Conservation (phyloP, 805 yeast genomes). For the Candida ortonii region DNA sequence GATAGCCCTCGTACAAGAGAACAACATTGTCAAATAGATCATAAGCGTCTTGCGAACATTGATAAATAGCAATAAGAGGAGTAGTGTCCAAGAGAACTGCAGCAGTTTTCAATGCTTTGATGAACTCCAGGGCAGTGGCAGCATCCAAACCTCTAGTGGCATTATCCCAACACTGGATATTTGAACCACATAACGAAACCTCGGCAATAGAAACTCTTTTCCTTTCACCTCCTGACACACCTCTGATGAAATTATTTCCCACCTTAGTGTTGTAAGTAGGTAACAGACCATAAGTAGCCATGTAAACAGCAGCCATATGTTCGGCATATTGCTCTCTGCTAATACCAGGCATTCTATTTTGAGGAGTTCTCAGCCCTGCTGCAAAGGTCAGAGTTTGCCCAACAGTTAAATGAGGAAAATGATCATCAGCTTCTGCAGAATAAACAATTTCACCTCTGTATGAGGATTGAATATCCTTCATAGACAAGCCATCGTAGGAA, state of each 20-base stretch:
- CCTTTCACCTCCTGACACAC: slow-evolving; percentile 68
- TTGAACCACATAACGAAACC: slow-evolving; percentile 37
- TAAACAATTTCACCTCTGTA: slow-evolving; percentile 69
- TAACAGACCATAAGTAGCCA: slow-evolving; percentile 32
- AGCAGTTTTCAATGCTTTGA: slow-evolving; percentile 53
- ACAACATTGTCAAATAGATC: slow-evolving; percentile 43
- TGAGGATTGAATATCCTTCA: slow-evolving; percentile 46
- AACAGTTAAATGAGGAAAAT: slow-evolving; percentile 67
- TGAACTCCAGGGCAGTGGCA: slow-evolving; percentile 65
- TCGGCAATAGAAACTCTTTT: slow-evolving; percentile 65
- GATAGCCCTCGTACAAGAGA: slow-evolving; percentile 42
- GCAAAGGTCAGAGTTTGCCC: slow-evolving; percentile 64
- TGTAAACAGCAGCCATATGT: slow-evolving; percentile 44
- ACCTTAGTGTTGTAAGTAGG: slow-evolving; percentile 58
- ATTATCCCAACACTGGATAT: slow-evolving; percentile 61
- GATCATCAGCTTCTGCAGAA: slow-evolving; percentile 65
- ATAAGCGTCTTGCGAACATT: slow-evolving; percentile 44
- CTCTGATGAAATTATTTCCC: slow-evolving; percentile 61
- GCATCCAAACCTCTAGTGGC: slow-evolving; percentile 72
- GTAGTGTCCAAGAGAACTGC: slow-evolving; percentile 49
- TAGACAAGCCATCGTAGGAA: slow-evolving; percentile 54
- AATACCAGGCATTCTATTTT: slow-evolving; percentile 58
- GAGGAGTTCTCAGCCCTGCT: slow-evolving; percentile 59
- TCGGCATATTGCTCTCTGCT: slow-evolving; percentile 52
- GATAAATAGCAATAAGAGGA: slow-evolving; percentile 50